Percentiles rank a stretch among this genome's conserved stretches.
Conservation (phyloP, 2,329 filamentous ascomycete genomes). For the Fusarium sp. region DNA sequence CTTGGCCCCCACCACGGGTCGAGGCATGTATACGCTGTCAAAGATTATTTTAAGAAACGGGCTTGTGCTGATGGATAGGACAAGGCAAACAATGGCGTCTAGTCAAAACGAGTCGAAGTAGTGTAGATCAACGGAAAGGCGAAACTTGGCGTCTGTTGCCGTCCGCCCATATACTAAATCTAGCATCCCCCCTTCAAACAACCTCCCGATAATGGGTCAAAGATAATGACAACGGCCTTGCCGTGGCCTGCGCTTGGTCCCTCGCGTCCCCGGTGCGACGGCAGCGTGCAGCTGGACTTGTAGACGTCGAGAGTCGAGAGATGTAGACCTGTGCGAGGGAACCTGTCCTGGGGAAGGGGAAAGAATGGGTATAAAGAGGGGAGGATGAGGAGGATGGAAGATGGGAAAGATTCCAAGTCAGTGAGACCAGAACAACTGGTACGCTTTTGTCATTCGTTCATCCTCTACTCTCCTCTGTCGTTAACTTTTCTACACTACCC, state of each 20-base stretch:
- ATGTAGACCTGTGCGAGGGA: conserved; percentile 34
- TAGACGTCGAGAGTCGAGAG: neutral
- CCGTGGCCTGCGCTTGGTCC: conserved; percentile 7
- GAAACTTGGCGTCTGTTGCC: conserved; percentile 20
- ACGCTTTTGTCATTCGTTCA: conserved; percentile 42
- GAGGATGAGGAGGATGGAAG: conserved; percentile 17
- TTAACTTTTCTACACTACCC: conserved; percentile 2
- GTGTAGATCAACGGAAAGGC: conserved; percentile 24
- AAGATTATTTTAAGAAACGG: neutral
- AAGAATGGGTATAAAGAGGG: conserved; percentile 43
- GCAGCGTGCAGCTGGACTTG: conserved; percentile 29
- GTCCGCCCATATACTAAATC: neutral
- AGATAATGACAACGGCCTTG: neutral
- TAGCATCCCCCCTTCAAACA: neutral
- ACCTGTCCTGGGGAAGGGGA: conserved; percentile 17
- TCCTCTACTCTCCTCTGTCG: neutral
- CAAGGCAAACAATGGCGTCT: neutral
- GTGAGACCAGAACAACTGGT: conserved; percentile 31
- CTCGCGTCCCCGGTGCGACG: conserved; percentile 31
- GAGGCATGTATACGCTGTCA: conserved; percentile 5
- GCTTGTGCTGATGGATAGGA: neutral
- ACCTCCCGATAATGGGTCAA: neutral
- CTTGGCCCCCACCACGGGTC: neutral
- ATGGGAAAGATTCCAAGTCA: conserved; percentile 12
- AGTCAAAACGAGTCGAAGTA: neutral